Conservation (phyloP, 2,329 filamentous ascomycete genomes). For the Epichloe glyceriae region DNA sequence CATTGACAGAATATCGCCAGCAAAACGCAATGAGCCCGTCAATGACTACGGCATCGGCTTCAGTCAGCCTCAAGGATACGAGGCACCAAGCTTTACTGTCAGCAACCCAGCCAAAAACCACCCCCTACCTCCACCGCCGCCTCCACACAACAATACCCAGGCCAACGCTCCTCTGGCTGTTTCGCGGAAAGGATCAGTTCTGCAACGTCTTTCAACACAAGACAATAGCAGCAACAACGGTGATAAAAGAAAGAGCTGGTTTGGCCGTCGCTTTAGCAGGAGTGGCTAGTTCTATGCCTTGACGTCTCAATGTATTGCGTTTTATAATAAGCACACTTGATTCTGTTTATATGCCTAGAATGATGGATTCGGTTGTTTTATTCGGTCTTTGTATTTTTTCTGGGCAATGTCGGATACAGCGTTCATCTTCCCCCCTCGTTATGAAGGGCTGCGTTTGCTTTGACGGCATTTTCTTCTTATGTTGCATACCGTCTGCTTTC, state of each 20-base stretch:
- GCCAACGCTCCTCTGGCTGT: constrained; percentile 11
- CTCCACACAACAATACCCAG: constrained; percentile 5
- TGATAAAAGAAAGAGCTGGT: constrained; percentile 85
- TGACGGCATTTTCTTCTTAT: constrained; percentile 1
- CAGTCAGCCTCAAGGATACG: constrained; percentile 29
- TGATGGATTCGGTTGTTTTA: neutral
- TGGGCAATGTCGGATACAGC: neutral
- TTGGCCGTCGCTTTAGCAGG: constrained; percentile 70
- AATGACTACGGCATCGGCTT: constrained; percentile 56
- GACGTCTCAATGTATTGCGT: neutral
- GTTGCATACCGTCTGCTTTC: neutral
- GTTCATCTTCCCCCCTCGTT: neutral
- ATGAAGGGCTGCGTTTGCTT: neutral
- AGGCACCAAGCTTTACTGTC: constrained; percentile 26
- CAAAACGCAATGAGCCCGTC: constrained; percentile 37
- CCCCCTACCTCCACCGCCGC: constrained; percentile 14
- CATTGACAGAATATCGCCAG: constrained; percentile 56
- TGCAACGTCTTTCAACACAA: constrained; percentile 2
- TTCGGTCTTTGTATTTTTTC: neutral
- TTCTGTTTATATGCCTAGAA: neutral
- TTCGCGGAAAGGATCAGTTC: constrained; percentile 17
- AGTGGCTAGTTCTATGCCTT: constrained; percentile 9
- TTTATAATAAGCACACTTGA: neutral
- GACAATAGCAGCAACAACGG: constrained; percentile 6
- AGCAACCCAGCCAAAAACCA: constrained; percentile 14